Conservation (phyloP, 306 rosid species). For the Malus asiatica region DNA sequence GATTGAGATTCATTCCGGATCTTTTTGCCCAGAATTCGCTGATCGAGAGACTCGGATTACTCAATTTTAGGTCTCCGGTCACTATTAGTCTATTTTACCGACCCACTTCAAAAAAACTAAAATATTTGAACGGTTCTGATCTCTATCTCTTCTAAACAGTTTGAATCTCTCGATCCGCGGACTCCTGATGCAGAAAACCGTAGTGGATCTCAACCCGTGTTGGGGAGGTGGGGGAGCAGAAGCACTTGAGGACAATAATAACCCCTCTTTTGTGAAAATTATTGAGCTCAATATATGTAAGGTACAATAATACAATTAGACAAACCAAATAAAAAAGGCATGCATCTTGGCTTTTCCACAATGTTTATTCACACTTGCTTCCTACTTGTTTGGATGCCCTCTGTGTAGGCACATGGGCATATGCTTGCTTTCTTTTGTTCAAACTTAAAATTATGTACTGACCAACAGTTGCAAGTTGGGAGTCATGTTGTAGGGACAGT, state of each 20-base stretch:
- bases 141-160: no score
- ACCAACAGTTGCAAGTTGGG: background rate
- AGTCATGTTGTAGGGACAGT: background rate
- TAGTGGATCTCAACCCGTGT: no score
- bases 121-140: no score
- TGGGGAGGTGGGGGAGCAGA: background rate
- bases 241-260: background rate
- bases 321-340: background rate
- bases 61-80: no score
- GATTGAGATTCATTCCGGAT: no score
- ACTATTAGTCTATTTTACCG: no score
- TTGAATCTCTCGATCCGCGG: no score
- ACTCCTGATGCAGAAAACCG: no score
- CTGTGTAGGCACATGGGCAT: slow-evolving; percentile 5
- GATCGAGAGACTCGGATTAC: no score
- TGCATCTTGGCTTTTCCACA: background rate
- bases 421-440: background rate
- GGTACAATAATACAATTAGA: background rate
- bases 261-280: background rate
- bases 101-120: no score
- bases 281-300: background rate
- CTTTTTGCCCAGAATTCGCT: no score
- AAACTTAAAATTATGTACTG: background rate
- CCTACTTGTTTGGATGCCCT: background rate
- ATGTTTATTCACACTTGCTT: background rate